phyloP scores from a whole-genome alignment of 768 basidiomycete genomes.

The Sporobolomyces roseus region DNA sequence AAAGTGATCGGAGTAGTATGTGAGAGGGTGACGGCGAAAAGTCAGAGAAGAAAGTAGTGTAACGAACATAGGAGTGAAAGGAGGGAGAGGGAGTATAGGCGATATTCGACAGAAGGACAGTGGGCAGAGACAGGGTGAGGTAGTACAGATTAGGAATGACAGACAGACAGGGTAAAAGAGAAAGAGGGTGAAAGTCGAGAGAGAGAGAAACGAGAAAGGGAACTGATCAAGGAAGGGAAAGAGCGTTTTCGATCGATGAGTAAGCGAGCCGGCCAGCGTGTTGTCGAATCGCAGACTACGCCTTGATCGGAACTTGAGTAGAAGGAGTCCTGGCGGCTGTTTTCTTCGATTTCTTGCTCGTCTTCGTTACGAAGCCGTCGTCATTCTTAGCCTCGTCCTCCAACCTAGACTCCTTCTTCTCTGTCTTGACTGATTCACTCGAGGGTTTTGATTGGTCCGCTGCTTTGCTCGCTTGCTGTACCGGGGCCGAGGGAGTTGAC shows the following conservation, averaged over 20 bases:
- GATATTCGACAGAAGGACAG: background rate
- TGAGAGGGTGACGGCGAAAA: too few species aligned
- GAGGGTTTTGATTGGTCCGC: background rate
- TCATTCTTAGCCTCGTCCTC: background rate
- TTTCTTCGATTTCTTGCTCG: conserved; percentile 21
- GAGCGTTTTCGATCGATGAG: background rate
- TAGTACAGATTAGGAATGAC: too few species aligned
- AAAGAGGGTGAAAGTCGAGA: background rate
- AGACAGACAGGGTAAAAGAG: too few species aligned
- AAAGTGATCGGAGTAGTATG: too few species aligned
- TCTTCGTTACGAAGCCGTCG: conserved; percentile 24
- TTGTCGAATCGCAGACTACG: background rate
- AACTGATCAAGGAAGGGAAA: background rate
- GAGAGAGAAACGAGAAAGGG: background rate
- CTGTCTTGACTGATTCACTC: background rate
- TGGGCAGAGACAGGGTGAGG: too few species aligned
- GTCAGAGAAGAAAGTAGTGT: background rate
- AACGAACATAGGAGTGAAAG: background rate
- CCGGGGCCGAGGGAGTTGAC: background rate
- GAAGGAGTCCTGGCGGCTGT: background rate
- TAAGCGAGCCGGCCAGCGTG: background rate
- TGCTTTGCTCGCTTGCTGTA: background rate
- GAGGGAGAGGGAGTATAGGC: background rate
- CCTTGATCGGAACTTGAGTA: conserved; percentile 19
- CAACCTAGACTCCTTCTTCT: background rate